Evolutionary conservation across 139 green algal genomes (phyloP), one percentile per base, ranked within the genome.

Genomic region (Asterochloris erici): DNA sequence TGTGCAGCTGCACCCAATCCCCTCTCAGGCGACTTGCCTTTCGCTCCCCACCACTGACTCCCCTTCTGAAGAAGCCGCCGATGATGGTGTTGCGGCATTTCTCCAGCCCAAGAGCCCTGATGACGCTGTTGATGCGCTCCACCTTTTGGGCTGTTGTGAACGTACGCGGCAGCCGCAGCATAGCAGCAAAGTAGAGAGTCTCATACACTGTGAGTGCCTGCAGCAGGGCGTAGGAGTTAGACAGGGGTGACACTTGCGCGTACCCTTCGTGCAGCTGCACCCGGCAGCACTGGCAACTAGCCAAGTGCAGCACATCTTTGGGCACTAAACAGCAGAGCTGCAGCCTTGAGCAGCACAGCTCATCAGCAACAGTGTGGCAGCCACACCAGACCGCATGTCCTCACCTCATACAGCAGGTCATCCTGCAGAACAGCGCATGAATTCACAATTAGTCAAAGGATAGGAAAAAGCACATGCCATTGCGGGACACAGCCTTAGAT

Each of bases 11-110:
- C 38, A n/a, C 38, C 38, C 4, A 54, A 54, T 54, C 38, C 38
- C 38, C 38, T 2, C 38, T 54, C 38, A n/a, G 38, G 6, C 2
- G 38, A 54, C 38, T 54, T 54, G 38, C 38, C 91, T 99, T 99
- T 78, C 94, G 90, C 88, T 99, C 95, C 2, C 97, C 97, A 26
- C 96, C 97, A 11, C 84, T 94, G 73, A 99, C 90, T 16, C 97
- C 97, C 28, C 94, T 89, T 68, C 91, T 84, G 81, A 84, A 84
- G 62, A 79, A 79, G 28, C 81, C 69, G 71, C 79, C 93, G 63
- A 99, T 95, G 84, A 98, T 95, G 77, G 97, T 98, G 87, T 98
- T 84, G 1, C 85, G 78, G 85, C 95, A 98, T 69, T 91, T 91
- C 17, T 73, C 62, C 62, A 98, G 85, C 1, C 92, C 92, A 68